Base-by-base conservation (phyloP, 352 stramenopile species). In the Thalassiosira mediterranea region DNA sequence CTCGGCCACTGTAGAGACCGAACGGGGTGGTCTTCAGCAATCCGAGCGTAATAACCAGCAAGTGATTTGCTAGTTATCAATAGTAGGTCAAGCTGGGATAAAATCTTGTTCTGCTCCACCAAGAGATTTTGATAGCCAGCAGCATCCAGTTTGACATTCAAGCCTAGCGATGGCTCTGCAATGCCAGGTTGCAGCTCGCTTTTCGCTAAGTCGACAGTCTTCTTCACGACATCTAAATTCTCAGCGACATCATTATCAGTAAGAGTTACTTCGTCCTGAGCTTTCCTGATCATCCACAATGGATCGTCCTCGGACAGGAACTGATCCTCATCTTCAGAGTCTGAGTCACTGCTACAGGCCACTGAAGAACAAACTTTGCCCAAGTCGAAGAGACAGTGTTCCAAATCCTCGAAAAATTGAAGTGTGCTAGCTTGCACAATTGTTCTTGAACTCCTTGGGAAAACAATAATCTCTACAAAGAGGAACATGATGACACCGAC, bases 401-500 rank as follows among this genome's bases (percentile, higher is more conserved):
- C 46, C 0, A 79, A n/a, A 26, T 73, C 44, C 13, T 79, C 59
- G 19, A 84, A 84, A 25, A 82, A 84, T 62, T 84, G 44, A 0
- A 87, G 19, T 28, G 56, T 54, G 19, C 64, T 46, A 17, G 42
- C 59, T 64, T 87, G 70, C 17, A 87, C 74, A 25, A 81, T 63
- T 25, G 31, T 59, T 26, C 66, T 47, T n/a, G 70, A 83, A 29
- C 58, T 77, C 38, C 63, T 25, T 46, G 79, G 75, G 49, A 83
- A 76, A 4, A 87, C 8, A 23, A 81, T 19, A 0, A 87, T 28
- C 58, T 87, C 79, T 15, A 84, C 64, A 47, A 82, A 54, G 23
- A 79, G 54, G 37, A 87, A 84, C 2, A 44, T 83, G 10, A 65
- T 47, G 10, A 87, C 65, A 42, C 79, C 79, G 17, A 84, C 38